Evolutionary conservation across 2,329 filamentous ascomycete species (phyloP).

Genomic region (Colletotrichum neosansevieriae): DNA sequence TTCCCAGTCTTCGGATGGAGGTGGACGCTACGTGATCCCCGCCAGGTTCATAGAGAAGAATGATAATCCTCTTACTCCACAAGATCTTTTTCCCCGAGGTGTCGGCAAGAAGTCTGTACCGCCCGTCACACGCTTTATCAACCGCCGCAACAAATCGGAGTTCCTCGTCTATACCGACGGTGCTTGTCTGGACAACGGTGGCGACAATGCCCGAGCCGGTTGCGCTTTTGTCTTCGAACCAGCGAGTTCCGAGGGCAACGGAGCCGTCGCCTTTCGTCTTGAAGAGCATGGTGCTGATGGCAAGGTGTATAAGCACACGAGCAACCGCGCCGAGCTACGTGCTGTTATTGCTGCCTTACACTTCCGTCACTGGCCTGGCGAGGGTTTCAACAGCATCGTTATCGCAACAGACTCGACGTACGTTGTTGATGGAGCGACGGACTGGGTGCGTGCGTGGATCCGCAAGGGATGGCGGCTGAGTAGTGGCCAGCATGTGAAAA

Average conservation of each 20-base stretch:
- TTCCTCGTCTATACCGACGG: conserved; percentile 61
- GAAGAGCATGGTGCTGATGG: conserved; percentile 58
- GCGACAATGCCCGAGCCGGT: conserved; percentile 51
- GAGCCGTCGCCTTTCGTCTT: conserved; percentile 49
- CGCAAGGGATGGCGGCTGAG: conserved; percentile 57
- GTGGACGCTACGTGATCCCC: conserved; percentile 44
- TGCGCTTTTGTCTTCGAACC: conserved; percentile 53
- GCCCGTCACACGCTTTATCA: conserved; percentile 46
- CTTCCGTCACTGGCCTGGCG: conserved; percentile 56
- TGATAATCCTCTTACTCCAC: conserved; percentile 37
- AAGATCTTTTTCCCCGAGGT: conserved; percentile 45
- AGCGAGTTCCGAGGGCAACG: conserved; percentile 12
- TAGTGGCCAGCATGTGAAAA: conserved; percentile 54
- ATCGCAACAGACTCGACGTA: conserved; percentile 68
- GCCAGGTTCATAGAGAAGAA: conserved; percentile 45
- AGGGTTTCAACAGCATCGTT: conserved; percentile 56
- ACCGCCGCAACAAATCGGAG: conserved; percentile 46
- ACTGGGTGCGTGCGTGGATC: conserved; percentile 58
- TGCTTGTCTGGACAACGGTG: conserved; percentile 58
- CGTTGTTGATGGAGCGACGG: conserved; percentile 58
- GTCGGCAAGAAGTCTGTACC: conserved; percentile 3
- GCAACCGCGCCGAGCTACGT: conserved; percentile 67
- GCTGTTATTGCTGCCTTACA: conserved; percentile 64
- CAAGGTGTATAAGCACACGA: conserved; percentile 54
- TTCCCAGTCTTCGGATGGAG: too few relatives aligned